These are phyloP conservation scores for Trifolium dubium DNA, from an alignment of 306 rosid species.

Conservation along the genomic window DNA sequence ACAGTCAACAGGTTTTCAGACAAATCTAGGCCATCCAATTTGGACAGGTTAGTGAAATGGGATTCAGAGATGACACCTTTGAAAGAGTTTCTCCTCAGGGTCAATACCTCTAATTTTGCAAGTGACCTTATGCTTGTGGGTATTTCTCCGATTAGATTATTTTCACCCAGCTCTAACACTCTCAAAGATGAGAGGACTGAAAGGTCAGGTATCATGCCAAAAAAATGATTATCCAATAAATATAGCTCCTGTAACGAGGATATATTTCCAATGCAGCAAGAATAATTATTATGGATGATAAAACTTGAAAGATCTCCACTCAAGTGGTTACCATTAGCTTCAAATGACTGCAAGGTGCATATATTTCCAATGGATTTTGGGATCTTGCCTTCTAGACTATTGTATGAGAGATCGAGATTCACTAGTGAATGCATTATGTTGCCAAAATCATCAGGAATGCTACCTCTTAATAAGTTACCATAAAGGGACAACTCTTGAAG, in stretches of 20 bases:
- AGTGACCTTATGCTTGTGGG: background rate
- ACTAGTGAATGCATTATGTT: slow-evolving; percentile 29
- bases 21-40: background rate
- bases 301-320: slow-evolving; percentile 18
- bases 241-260: background rate
- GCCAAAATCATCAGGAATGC: slow-evolving; percentile 20
- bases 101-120: background rate
- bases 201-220: slow-evolving; percentile 15
- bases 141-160: background rate
- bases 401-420: background rate
- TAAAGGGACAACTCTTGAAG: background rate
- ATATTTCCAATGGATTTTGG: slow-evolving; percentile 23
- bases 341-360: background rate
- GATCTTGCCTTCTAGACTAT: slow-evolving; percentile 4
- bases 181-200: slow-evolving; percentile 15
- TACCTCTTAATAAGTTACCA: background rate
- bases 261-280: background rate
- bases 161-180: no score
- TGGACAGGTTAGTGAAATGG: slow-evolving; percentile 16
- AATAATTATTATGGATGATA: background rate
- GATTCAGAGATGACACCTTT: background rate
- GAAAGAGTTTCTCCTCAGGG: background rate
- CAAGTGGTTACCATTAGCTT: accelerated
- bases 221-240: background rate
- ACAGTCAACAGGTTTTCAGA: background rate